Base-by-base conservation (phyloP, 2,329 filamentous ascomycete genomes). In the Neofusicoccum umdonicola region DNA sequence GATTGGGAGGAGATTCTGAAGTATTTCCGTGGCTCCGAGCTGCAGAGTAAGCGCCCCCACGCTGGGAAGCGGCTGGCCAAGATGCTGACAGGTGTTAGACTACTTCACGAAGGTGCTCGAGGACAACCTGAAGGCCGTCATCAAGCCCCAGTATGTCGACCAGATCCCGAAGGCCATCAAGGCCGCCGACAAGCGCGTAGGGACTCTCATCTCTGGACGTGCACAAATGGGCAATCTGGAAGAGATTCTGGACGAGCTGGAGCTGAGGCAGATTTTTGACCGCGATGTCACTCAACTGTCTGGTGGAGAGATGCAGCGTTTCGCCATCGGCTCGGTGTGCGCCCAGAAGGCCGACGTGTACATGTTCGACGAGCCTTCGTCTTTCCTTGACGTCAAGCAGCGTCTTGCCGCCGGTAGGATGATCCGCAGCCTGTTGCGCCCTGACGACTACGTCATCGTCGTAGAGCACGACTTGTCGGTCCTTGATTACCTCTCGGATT, bases 361-460 rank as follows among this genome's bases (percentile, higher is more conserved):
- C 85, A 98, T 99, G 95, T 99, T 99, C 74, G 95, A 99, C 79
- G 95, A 99, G 83, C 96, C 96, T 17, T 98, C 94, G 45, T 99
- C 95, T 42, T 99, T 97, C 80, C 87, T 99, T 65, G 96, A 99
- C 90, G 95, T 99, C 76, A 98, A 98, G 86, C 95, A 99, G 82
- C 91, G 95, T 89, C 84, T 99, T 70, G 91, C 90, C 71, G 95
- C 96, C 68, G 94, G 92, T 72, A 88, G 90, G 71, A 91, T 96
- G 71, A 98, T 99, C 73, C 93, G 95, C 70, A 93, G 92, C 68
- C 88, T 99, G 57, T 87, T 97, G 63, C 87, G 91, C 54, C 88
- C 92, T 52, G 87, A 97, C 72, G 92, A 96, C 82, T 99, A 98
- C 76, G 91, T 99, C 74, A 98, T 99, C 72, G 94, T 97, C 68